These are phyloP conservation scores for Petrea volubilis DNA, from an alignment of 257 asterid species.

Conservation along the genomic window DNA sequence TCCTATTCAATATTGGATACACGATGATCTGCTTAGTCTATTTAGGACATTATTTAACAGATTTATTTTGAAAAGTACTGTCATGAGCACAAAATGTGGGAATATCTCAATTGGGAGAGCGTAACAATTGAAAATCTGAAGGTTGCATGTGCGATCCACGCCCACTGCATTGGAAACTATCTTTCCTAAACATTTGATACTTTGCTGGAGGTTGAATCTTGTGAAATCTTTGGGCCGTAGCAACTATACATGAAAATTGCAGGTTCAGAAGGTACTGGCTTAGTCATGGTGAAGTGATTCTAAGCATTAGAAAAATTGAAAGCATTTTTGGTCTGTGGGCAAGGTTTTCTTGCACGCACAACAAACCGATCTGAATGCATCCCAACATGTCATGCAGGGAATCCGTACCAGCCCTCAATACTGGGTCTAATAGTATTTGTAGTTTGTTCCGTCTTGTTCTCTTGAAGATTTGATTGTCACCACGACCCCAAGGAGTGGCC, in stretches of 20 bases:
- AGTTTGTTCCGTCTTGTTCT: neutral
- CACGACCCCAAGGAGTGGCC: too few relatives aligned
- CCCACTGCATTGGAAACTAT: too few relatives aligned
- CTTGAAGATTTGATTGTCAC: too few relatives aligned
- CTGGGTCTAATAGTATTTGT: constrained; percentile 5
- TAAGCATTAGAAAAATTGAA: constrained; percentile 17
- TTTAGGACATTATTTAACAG: neutral
- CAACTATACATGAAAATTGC: neutral
- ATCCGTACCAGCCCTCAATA: neutral
- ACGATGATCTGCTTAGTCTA: too few relatives aligned
- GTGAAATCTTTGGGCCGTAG: neutral
- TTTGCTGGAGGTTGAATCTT: neutral
- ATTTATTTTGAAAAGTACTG: too few relatives aligned
- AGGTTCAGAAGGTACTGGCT: constrained; percentile 7
- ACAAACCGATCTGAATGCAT: constrained; percentile 21
- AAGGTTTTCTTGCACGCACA: constrained; percentile 18
- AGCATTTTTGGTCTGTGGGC: constrained; percentile 24
- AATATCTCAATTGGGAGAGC: too few relatives aligned
- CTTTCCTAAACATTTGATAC: neutral
- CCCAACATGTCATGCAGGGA: constrained; percentile 2
- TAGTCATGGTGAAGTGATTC: neutral
- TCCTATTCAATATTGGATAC: too few relatives aligned
- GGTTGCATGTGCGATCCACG: too few relatives aligned
- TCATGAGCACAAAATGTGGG: too few relatives aligned
- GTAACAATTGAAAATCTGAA: too few relatives aligned